phyloP scores from a whole-genome alignment of 2,329 filamentous ascomycete genomes.

The Cyclaneusma minus region DNA sequence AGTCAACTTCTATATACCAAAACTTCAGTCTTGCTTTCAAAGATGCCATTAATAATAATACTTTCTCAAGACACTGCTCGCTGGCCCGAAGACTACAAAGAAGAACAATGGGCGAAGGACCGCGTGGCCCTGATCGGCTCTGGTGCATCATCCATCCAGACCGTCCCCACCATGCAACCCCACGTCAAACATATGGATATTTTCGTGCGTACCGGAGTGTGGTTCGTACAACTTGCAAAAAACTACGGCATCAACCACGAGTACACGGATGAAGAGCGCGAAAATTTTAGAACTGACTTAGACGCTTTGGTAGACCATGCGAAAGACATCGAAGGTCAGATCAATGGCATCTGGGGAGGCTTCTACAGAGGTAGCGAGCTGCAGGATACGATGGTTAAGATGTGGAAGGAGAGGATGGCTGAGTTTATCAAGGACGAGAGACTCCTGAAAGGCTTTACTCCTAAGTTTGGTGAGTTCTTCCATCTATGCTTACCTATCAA shows the following conservation, averaged over 20 bases:
- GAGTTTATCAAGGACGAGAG: conserved; percentile 34
- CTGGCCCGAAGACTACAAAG: conserved; percentile 26
- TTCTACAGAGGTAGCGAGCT: conserved; percentile 26
- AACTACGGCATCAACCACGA: conserved; percentile 27
- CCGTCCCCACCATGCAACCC: too few relatives aligned
- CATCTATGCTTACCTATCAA: too few relatives aligned
- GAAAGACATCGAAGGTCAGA: conserved; percentile 27
- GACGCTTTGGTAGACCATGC: conserved; percentile 24
- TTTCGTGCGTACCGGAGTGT: conserved; percentile 29
- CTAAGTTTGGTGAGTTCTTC: too few relatives aligned
- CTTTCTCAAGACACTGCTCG: conserved; percentile 26
- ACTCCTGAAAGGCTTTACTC: conserved; percentile 20
- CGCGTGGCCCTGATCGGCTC: conserved; percentile 28
- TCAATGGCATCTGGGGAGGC: conserved; percentile 29
- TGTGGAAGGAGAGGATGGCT: conserved; percentile 27
- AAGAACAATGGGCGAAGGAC: conserved; percentile 26
- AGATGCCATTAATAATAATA: too few relatives aligned
- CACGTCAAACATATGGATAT: conserved; percentile 27
- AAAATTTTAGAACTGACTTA: conserved; percentile 25
- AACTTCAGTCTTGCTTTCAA: too few relatives aligned
- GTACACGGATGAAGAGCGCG: conserved; percentile 25
- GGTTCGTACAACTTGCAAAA: conserved; percentile 29
- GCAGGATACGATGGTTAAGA: conserved; percentile 22
- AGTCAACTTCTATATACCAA: too few relatives aligned
- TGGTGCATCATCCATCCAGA: too few relatives aligned